A percentile compares a stretch with the other conserved stretches of the same genome.
Conservation (phyloP, 345 rosid species). For the Pelargonium nanum region DNA sequence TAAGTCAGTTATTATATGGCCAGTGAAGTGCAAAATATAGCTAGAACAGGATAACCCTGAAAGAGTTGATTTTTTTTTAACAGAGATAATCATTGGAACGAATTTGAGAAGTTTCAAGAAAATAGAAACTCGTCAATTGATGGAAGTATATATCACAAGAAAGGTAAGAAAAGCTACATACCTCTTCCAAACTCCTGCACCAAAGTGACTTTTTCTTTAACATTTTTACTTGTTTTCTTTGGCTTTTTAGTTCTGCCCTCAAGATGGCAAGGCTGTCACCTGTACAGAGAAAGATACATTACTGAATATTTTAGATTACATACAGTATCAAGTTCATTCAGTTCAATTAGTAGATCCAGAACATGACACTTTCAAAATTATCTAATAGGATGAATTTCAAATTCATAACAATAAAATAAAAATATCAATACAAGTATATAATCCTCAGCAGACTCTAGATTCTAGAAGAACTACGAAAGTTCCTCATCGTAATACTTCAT, state of each 20-base stretch:
- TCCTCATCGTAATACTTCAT: no score
- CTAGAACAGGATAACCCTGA: background rate
- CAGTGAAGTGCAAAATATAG: background rate
- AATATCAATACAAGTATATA: no score
- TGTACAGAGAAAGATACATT: conserved; percentile 9
- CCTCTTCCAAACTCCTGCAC: conserved; percentile 90
- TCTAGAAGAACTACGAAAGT: no score
- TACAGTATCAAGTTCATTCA: no score
- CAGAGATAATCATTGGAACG: background rate
- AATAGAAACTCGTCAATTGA: background rate
- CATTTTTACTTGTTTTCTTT: conserved; percentile 60
- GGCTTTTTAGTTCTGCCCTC: conserved; percentile 67
- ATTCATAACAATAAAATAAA: no score
- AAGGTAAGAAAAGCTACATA: conserved; percentile 8
- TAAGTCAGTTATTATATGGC: background rate
- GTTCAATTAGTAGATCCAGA: no score
- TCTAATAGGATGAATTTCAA: no score
- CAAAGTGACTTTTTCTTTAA: conserved; percentile 82
- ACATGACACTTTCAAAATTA: no score
- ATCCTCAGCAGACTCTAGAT: no score
- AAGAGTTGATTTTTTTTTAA: no score
- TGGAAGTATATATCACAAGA: background rate
- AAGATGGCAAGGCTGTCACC: conserved; percentile 50
- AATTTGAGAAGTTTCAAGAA: background rate
- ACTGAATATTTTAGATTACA: background rate